Evolutionary conservation across 495 filamentous ascomycete genomes (phyloP).

Genomic region (Penicillium pulvis): DNA sequence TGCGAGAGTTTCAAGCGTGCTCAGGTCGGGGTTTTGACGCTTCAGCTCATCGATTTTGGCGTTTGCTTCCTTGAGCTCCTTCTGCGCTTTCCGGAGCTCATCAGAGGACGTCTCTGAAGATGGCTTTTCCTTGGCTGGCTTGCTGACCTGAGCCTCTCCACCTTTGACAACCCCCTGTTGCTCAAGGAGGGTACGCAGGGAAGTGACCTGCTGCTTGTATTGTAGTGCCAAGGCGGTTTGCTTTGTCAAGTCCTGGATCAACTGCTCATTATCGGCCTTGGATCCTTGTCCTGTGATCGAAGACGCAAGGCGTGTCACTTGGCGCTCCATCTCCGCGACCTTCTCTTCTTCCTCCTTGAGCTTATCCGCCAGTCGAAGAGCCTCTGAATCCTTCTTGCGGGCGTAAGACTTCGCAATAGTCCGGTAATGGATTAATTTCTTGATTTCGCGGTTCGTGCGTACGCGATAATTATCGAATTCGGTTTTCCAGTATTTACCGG

Average conservation of each 20-base stretch:
- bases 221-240: conserved; percentile 68
- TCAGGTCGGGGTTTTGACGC: conserved; percentile 51
- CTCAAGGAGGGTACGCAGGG: conserved; percentile 56
- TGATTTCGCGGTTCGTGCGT: conserved; percentile 77
- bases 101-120: conserved; percentile 41
- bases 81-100: conserved; percentile 42
- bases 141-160: conserved; percentile 43
- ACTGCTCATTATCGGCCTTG: conserved; percentile 48
- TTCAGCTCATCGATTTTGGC: conserved; percentile 64
- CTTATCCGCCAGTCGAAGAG: conserved; percentile 68
- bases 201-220: conserved; percentile 67
- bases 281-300: conserved; percentile 52
- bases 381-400: conserved; percentile 83
- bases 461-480: conserved; percentile 82
- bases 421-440: conserved; percentile 76
- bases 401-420: conserved; percentile 86
- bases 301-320: conserved; percentile 61
- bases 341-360: conserved; percentile 65
- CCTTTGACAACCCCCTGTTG: conserved; percentile 46
- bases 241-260: conserved; percentile 61
- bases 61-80: conserved; percentile 58
- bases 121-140: conserved; percentile 50
- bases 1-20: conserved; percentile 52
- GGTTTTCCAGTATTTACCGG: conserved; percentile 91
- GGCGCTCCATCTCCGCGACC: conserved; percentile 54